A percentile compares a stretch with the other conserved stretches of the same genome.
Evolutionary conservation across 495 filamentous ascomycete species (phyloP).

Genomic region (Podospora appendiculata): DNA sequence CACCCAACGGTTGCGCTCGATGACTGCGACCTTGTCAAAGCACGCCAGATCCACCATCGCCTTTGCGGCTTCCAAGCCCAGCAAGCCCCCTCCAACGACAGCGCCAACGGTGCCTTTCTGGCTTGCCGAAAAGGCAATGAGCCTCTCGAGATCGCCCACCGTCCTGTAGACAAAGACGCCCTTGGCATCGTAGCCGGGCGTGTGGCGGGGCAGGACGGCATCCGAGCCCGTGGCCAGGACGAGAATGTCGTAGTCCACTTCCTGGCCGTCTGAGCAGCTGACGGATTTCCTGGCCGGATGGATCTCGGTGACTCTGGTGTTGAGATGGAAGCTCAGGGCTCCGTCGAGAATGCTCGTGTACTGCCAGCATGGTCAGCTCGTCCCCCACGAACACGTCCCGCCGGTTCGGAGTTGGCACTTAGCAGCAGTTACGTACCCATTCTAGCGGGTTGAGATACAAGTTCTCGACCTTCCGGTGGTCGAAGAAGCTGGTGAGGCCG

Average conservation of each 20-base stretch:
- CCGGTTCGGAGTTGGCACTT: background rate
- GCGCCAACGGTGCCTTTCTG: conserved; percentile 64
- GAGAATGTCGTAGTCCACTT: conserved; percentile 77
- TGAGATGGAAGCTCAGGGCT: conserved; percentile 73
- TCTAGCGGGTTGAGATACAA: conserved; percentile 82
- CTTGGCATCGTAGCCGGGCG: conserved; percentile 75
- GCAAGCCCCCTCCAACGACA: conserved; percentile 84
- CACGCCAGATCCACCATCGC: conserved; percentile 86
- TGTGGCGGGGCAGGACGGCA: conserved; percentile 71
- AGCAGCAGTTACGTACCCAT: conserved; percentile 68
- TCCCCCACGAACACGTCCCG: too few relatives aligned
- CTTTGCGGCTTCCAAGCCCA: conserved; percentile 91
- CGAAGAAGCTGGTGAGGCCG: conserved; percentile 89
- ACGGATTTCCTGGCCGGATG: conserved; percentile 57
- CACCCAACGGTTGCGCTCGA: conserved; percentile 89
- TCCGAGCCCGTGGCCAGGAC: conserved; percentile 90
- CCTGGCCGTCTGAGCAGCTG: conserved; percentile 60
- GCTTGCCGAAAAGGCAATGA: conserved; percentile 64
- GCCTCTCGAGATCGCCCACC: conserved; percentile 71
- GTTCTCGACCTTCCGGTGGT: conserved; percentile 83
- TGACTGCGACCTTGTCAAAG: conserved; percentile 70
- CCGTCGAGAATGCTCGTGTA: conserved; percentile 47
- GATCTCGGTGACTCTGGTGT: conserved; percentile 71
- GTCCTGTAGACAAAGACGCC: conserved; percentile 96
- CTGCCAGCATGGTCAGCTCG: conserved; percentile 5